Evolutionary conservation across 2,329 filamentous ascomycete genomes (phyloP).

Genomic region (Paraphoma sp.): DNA sequence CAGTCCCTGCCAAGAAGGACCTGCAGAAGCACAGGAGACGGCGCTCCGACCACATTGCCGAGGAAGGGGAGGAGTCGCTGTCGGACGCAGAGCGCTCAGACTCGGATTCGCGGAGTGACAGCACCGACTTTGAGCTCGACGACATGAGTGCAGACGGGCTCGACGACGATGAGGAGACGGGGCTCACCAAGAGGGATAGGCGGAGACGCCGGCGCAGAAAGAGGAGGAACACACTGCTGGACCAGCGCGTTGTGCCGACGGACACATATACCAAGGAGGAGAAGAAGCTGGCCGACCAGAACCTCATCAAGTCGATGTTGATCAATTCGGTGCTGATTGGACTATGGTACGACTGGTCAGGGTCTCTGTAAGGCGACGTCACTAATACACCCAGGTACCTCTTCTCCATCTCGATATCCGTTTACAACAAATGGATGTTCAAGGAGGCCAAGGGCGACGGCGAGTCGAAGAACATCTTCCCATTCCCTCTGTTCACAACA

Average conservation of each 20-base stretch:
- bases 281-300: constrained; percentile 76
- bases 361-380: not conserved
- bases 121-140: constrained; percentile 63
- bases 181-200: constrained; percentile 76
- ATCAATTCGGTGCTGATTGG: constrained; percentile 83
- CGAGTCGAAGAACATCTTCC: constrained; percentile 68
- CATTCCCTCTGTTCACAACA: constrained; percentile 94
- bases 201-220: constrained; percentile 71
- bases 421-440: constrained; percentile 99
- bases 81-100: constrained; percentile 38
- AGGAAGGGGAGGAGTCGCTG: constrained; percentile 39
- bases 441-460: constrained; percentile 58
- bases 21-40: constrained; percentile 36
- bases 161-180: constrained; percentile 87
- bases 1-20: constrained; percentile 26
- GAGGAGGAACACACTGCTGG: constrained; percentile 72
- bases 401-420: constrained; percentile 80
- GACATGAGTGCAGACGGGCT: constrained; percentile 72
- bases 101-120: constrained; percentile 44
- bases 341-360: constrained; percentile 67
- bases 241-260: constrained; percentile 69
- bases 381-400: constrained; percentile 59
- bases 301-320: constrained; percentile 70
- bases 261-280: constrained; percentile 70
- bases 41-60: constrained; percentile 41